These are phyloP conservation scores for Fusarium solani-melongenae DNA, from an alignment of 2,329 filamentous ascomycete species.

Conservation along the genomic window DNA sequence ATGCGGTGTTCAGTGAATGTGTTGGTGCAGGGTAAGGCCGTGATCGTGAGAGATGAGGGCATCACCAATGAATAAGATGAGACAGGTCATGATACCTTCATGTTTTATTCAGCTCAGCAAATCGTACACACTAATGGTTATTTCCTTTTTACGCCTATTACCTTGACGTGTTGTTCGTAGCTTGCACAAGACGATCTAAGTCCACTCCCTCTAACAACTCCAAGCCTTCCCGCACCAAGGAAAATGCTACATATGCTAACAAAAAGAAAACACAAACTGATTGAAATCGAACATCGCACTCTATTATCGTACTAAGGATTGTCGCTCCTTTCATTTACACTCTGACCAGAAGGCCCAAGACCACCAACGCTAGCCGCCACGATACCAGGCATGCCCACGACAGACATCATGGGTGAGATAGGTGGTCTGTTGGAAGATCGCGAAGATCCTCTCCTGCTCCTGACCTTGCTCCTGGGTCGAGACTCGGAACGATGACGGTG, in stretches of 20 bases:
- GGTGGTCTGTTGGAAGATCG: conserved; percentile 32
- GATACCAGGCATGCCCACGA: conserved; percentile 36
- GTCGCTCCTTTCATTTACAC: conserved; percentile 13
- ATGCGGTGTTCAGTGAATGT: neutral
- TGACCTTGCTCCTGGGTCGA: conserved; percentile 26
- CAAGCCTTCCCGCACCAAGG: neutral
- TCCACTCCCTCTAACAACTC: neutral
- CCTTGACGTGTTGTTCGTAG: neutral
- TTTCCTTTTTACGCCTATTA: neutral
- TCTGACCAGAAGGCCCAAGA: conserved; percentile 13
- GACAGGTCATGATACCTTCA: neutral
- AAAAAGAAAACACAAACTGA: neutral
- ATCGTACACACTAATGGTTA: neutral
- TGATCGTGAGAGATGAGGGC: neutral
- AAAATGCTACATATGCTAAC: neutral
- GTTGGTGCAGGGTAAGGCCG: neutral
- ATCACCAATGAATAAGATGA: neutral
- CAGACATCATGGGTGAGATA: conserved; percentile 37
- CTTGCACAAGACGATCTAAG: neutral
- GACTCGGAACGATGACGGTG: conserved; percentile 34
- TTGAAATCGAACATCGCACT: neutral
- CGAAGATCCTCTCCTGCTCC: conserved; percentile 31
- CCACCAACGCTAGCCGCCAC: conserved; percentile 34
- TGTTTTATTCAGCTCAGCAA: neutral
- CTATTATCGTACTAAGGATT: conserved; percentile 26